Conservation (phyloP, 1,284 basidiomycete genomes). For the Vanrija humicola region DNA sequence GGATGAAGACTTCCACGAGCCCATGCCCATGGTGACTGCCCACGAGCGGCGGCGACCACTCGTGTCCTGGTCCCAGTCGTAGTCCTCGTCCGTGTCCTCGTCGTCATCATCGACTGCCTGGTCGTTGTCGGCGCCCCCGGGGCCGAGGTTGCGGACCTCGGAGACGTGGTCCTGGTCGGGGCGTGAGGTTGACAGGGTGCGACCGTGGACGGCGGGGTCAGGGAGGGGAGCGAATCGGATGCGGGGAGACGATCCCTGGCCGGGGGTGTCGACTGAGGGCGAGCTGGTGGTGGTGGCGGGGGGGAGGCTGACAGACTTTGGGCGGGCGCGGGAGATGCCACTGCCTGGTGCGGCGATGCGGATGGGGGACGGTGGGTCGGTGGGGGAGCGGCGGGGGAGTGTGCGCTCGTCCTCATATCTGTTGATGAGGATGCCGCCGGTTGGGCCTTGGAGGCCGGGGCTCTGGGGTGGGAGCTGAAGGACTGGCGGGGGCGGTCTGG, state of each 20-base stretch:
- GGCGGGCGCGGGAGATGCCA: not conserved
- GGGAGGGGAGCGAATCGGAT: conserved; percentile 49
- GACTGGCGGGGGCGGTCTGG: not conserved
- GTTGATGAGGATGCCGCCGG: conserved; percentile 16
- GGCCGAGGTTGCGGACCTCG: conserved; percentile 33
- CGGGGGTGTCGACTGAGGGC: not conserved
- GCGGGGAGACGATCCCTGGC: conserved; percentile 8
- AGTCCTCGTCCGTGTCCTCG: conserved; percentile 15
- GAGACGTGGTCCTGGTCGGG: conserved; percentile 2
- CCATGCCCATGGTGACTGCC: conserved; percentile 22
- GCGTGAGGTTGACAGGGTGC: conserved; percentile 36
- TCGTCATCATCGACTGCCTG: conserved; percentile 10
- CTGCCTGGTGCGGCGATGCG: not conserved
- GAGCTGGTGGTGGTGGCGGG: not conserved
- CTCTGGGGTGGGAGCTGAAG: no score
- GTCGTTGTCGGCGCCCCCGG: conserved; percentile 1
- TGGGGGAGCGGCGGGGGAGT: not conserved
- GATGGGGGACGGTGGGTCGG: not conserved
- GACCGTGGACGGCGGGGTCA: conserved; percentile 32
- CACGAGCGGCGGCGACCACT: conserved; percentile 12
- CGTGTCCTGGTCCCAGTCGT: conserved; percentile 32
- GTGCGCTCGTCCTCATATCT: not conserved
- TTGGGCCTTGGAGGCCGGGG: not conserved
- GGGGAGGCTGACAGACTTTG: not conserved
- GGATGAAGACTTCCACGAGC: conserved; percentile 36